Base-by-base conservation (phyloP, 306 rosid species). In the Castanopsis chinensis region DNA sequence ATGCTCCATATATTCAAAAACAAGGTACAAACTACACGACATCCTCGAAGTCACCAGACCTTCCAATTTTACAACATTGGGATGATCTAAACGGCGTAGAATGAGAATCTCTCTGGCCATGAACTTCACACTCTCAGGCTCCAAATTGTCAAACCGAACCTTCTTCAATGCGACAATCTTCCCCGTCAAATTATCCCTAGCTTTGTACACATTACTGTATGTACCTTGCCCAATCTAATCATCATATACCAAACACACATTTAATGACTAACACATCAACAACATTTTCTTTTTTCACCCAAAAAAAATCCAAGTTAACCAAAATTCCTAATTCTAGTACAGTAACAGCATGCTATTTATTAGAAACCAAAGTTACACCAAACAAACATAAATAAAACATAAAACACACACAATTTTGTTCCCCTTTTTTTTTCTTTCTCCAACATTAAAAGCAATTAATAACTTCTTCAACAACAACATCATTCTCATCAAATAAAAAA, bases 61-160 rank as follows among this genome's bases (percentile, higher is more conserved):
- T 90, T 91, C 95, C 79, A 93, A 88, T 76, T 90, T 93, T 51
- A 93, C 83, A 21, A 93, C 97, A 81, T 93, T 93, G 4, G 98
- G 97, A 84, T 93, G 97, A 87, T 93, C 97, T 67, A 91, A 59
- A 65, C 93, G 97, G 2, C 97, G 95, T 69, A 89, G 78, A 78
- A 93, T 93, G 76, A 93, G 92, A 85, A 93, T 93, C 85, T 91
- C 98, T 70, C 97, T 79, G 20, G 98, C 98, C 98, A 93, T 91
- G 77, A 93, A 93, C 78, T 87, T 93, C 70, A 93, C 98, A 84
- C 98, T 93, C 83, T 93, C 98, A 0, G 98, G 98, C 87, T 93
- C 98, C 85, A 91, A 86, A 89, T 93, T 93, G 83, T 93, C 98
- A 67, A 93, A 93, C 4, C 98, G 91, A 28, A 93, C 98, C 86